Evolutionary conservation across 306 rosid species (phyloP).

Genomic region (Pachyrhizus erosus): DNA sequence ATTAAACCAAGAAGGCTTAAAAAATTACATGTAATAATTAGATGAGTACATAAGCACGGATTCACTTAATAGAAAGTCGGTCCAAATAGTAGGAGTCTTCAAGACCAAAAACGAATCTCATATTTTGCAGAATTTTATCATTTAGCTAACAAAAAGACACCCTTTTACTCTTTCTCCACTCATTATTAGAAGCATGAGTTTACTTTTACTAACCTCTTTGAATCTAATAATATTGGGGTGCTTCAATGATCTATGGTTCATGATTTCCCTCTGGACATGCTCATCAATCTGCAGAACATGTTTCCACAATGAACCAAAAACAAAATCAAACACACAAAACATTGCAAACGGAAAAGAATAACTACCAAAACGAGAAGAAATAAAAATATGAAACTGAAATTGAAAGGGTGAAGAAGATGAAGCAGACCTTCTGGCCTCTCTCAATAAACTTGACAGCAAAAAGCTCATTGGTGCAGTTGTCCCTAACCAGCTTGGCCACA

Average conservation of each 20-base stretch:
- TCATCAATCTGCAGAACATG: constrained; percentile 75
- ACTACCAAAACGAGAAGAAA: not conserved
- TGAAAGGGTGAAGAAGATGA: constrained; percentile 23
- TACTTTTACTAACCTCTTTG: constrained; percentile 69
- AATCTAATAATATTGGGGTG: constrained; percentile 83
- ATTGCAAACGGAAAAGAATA: not conserved
- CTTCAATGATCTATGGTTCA: constrained; percentile 91
- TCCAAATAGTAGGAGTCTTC: not conserved
- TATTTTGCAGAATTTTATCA: not conserved
- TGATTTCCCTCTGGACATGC: constrained; percentile 79
- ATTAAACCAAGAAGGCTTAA: not conserved
- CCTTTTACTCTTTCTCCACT: too few relatives aligned
- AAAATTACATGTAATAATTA: not conserved
- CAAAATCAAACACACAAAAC: constrained; percentile 12
- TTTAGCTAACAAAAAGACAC: not conserved
- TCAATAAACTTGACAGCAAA: constrained; percentile 86
- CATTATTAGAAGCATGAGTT: not conserved
- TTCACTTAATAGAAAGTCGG: not conserved
- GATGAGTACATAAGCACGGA: not conserved
- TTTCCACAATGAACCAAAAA: constrained; percentile 29
- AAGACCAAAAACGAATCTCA: not conserved
- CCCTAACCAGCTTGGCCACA: constrained; percentile 75
- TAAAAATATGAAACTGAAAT: not conserved
- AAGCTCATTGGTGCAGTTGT: constrained; percentile 57
- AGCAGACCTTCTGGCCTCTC: constrained; percentile 76